phyloP scores from a whole-genome alignment of 805 yeast species.

The Kodamaea laetipori region DNA sequence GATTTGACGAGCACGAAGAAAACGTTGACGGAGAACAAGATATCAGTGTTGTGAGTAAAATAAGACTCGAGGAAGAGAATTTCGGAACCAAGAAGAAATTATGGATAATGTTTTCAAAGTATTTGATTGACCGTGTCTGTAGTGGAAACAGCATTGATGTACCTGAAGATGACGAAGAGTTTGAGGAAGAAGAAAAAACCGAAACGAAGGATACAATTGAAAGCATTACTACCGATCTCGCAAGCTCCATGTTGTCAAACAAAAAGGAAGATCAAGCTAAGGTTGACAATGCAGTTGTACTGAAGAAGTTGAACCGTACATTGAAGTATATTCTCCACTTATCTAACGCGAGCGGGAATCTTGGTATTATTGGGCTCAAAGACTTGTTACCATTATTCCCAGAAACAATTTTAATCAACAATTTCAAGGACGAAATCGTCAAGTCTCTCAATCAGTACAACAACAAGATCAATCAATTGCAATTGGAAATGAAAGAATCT shows the following conservation, averaged over 20 bases:
- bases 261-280: conserved; percentile 10
- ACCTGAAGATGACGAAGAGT: conserved; percentile 5
- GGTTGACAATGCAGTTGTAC: conserved; percentile 24
- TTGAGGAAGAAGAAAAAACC: conserved; percentile 1
- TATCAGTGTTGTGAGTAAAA: conserved; percentile 31
- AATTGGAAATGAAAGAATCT: conserved; percentile 76
- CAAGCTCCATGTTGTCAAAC: conserved; percentile 10
- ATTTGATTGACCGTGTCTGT: conserved; percentile 42
- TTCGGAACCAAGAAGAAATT: conserved; percentile 59
- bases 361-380: conserved; percentile 58
- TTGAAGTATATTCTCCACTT: conserved; percentile 35
- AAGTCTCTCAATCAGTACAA: conserved; percentile 76
- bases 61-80: conserved; percentile 36
- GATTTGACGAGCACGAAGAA: conserved; percentile 8
- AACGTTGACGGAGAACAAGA: conserved; percentile 41
- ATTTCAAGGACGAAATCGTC: conserved; percentile 81
- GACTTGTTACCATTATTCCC: conserved; percentile 86
- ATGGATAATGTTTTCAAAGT: conserved; percentile 68
- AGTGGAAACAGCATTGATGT: conserved; percentile 14
- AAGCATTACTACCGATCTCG: conserved; percentile 17
- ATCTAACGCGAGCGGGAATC: conserved; percentile 27
- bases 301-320: conserved; percentile 25
- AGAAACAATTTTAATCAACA: conserved; percentile 76
- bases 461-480: conserved; percentile 59
- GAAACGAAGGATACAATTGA: conserved; percentile 13